phyloP scores from a whole-genome alignment of 805 yeast genomes.

The Komagataella pastoris region DNA sequence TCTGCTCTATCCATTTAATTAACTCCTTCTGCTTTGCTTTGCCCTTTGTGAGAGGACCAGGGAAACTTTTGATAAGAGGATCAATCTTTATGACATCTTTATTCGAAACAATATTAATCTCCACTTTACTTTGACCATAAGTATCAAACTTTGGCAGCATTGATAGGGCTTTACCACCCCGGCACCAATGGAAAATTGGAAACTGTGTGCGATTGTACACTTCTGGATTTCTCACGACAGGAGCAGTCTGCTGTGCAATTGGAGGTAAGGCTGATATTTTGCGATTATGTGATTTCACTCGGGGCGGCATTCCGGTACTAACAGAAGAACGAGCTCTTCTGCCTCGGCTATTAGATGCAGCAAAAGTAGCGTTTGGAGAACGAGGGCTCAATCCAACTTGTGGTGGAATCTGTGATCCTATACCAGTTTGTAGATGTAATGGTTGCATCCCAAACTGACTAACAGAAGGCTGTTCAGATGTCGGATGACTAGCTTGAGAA shows the following conservation, averaged over 20 bases:
- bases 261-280: background rate
- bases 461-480: background rate
- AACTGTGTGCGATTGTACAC: slow-evolving; percentile 15
- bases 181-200: slow-evolving; percentile 64
- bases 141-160: slow-evolving; percentile 28
- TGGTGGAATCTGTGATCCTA: background rate
- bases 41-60: slow-evolving; percentile 49
- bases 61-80: slow-evolving; percentile 43
- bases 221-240: background rate
- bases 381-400: background rate
- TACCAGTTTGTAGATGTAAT: background rate
- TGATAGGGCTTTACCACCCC: slow-evolving; percentile 27
- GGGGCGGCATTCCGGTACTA: background rate
- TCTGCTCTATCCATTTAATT: slow-evolving; percentile 49
- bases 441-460: background rate
- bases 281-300: background rate
- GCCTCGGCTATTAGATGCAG: background rate
- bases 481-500: background rate
- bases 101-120: slow-evolving; percentile 22
- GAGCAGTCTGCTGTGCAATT: background rate
- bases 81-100: slow-evolving; percentile 22
- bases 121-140: slow-evolving; percentile 17
- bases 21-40: slow-evolving; percentile 56
- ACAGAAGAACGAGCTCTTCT: slow-evolving; percentile 1
- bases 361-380: background rate